These are phyloP conservation scores for Postia placenta DNA, from an alignment of 768 basidiomycete genomes.

Conservation along the genomic window DNA sequence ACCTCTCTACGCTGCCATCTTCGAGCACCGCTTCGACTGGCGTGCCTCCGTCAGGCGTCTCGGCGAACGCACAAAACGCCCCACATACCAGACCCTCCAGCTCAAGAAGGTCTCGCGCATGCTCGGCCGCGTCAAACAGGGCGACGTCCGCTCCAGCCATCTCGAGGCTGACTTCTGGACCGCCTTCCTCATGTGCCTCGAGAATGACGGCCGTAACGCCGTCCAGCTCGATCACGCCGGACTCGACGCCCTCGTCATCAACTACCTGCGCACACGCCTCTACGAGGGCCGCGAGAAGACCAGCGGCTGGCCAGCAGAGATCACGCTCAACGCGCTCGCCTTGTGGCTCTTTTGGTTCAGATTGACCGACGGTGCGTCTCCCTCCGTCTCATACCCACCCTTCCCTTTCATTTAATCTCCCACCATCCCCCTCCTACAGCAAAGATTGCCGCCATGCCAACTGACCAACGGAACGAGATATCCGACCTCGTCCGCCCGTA, in stretches of 20 bases:
- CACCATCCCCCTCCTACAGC: constrained; percentile 11
- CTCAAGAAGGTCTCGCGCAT: constrained; percentile 33
- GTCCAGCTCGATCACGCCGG: constrained; percentile 42
- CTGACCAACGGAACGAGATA: constrained; percentile 22
- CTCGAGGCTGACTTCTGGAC: constrained; percentile 38
- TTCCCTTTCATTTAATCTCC: neutral
- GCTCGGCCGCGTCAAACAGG: constrained; percentile 24
- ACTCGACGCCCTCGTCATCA: constrained; percentile 39
- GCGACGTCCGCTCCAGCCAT: constrained; percentile 22
- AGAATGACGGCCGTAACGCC: constrained; percentile 64
- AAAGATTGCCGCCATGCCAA: constrained; percentile 9
- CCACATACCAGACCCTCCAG: constrained; percentile 29
- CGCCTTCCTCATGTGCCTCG: constrained; percentile 51
- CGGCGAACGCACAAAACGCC: constrained; percentile 32
- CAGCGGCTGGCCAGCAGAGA: constrained; percentile 57
- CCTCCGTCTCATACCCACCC: neutral
- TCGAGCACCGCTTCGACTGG: constrained; percentile 49
- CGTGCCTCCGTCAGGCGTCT: constrained; percentile 48
- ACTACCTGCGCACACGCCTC: constrained; percentile 39
- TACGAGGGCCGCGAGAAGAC: constrained; percentile 30
- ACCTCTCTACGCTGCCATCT: constrained; percentile 48
- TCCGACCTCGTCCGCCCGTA: constrained; percentile 35
- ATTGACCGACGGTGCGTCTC: constrained; percentile 38
- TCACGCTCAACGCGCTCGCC: constrained; percentile 40
- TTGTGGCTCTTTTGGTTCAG: constrained; percentile 64